phyloP scores from a whole-genome alignment of 257 asterid species.

The Salvia miltiorrhiza region DNA sequence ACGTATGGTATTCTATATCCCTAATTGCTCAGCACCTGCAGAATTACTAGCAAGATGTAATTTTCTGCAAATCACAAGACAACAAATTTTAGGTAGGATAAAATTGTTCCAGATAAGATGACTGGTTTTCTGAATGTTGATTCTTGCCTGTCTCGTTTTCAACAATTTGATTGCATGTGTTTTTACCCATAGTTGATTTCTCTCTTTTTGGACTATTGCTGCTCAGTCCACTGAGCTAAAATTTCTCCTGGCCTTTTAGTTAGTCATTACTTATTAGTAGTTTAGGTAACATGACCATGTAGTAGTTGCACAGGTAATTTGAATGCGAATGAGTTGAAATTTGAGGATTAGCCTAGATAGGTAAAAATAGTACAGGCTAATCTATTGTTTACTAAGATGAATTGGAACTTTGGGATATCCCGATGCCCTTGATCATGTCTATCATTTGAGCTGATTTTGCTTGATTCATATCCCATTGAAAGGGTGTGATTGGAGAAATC shows the following conservation, averaged over 20 bases:
- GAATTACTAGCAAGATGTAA: not conserved
- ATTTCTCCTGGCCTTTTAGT: not conserved
- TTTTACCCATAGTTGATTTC: not conserved
- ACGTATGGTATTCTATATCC: not conserved
- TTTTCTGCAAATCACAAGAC: not conserved
- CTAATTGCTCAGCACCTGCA: not conserved
- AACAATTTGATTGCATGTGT: not conserved
- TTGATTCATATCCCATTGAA: too few species aligned
- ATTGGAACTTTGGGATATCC: too few species aligned
- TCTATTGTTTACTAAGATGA: too few species aligned
- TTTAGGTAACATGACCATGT: not conserved
- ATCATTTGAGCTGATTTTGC: too few species aligned
- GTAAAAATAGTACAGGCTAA: too few species aligned
- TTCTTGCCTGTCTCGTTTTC: not conserved
- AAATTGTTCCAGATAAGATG: not conserved
- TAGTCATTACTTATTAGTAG: not conserved
- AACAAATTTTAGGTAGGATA: not conserved
- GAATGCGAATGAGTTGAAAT: not conserved
- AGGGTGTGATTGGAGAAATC: too few species aligned
- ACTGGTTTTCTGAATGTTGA: not conserved
- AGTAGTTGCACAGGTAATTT: not conserved
- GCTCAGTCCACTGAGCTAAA: not conserved
- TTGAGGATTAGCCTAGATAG: too few species aligned
- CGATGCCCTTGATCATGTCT: too few species aligned
- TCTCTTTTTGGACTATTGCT: not conserved